Evolutionary conservation across 148 eudicot species (phyloP), one percentile per base, ranked within the genome.

Genomic region (Amaranthus hypochondriacus): DNA sequence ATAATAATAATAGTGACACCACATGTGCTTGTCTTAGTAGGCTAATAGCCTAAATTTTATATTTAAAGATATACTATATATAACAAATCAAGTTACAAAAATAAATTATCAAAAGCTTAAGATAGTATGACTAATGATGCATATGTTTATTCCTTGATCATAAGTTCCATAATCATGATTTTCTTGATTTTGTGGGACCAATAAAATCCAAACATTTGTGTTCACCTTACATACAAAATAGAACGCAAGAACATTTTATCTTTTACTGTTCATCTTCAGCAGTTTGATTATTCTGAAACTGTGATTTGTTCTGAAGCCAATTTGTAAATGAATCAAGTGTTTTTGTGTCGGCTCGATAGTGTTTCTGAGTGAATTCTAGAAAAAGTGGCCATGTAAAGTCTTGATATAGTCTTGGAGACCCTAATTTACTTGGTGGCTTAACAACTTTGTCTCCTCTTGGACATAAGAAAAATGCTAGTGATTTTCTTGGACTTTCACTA

Each of bases 371-470:
- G 73, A 80, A 86, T 21, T 83, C 83, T 44, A 83, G 77, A 14
- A 86, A 67, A 67, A 75, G 57, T 48, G 78, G 77, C 88, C 88
- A 86, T 55, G 84, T 78, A 77, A 86, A 86, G 68, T 86, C 83
- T 48, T 86, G 88, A 74, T 78, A 83, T 39, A 68, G 48, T 71
- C 88, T 78, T 42, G 79, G 66, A 15, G 73, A 54, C 13, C 73
- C 75, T 9, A 86, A 69, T 52, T 75, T 76, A 69, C 59, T 48
- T 43, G 88, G 88, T 56, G 88, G 81, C 43, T 78, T 78, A 14
- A 86, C 76, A 78, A 86, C 84, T 66, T 74, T 83, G 71, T 86
- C 84, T 70, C 66, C 73, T 70, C 69, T 79, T 4, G 88, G 86
- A 42, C 82, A 78, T 60, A 86, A 73, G 68, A 86, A 86, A 66